These are phyloP conservation scores for Chrysanthemum makinoi DNA, from an alignment of 129 eudicot genomes.

Conservation along the genomic window DNA sequence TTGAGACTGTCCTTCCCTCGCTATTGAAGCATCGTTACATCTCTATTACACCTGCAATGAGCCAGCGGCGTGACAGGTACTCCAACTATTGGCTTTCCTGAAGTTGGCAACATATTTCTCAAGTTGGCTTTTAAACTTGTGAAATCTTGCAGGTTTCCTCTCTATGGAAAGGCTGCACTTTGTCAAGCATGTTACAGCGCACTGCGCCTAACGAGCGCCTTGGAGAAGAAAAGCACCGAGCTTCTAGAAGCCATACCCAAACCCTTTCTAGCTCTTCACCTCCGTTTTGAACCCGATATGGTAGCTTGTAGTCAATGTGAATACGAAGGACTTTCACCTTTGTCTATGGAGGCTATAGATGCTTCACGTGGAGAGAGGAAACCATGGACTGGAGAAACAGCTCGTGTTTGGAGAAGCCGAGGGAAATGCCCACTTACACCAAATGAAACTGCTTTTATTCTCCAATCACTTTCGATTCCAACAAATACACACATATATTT, in stretches of 20 bases:
- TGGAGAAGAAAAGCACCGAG: conserved; percentile 73
- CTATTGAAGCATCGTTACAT: conserved; percentile 81
- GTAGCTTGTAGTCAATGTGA: conserved; percentile 98
- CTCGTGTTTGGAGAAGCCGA: conserved; percentile 79
- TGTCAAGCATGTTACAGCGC: conserved; percentile 98
- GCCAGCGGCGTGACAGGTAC: conserved; percentile 98
- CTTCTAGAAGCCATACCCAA: conserved; percentile 91
- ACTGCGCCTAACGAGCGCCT: conserved; percentile 51
- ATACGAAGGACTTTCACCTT: conserved; percentile 58
- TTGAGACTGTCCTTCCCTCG: conserved; percentile 79
- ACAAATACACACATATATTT: conserved; percentile 73
- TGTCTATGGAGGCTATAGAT: conserved; percentile 67
- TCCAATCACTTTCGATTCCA: conserved; percentile 74
- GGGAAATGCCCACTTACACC: conserved; percentile 99
- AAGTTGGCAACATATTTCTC: conserved; percentile 1
- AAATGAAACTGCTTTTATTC: conserved; percentile 74
- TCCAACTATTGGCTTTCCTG: neutral
- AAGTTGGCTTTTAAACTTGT: neutral
- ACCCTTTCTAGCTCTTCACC: conserved; percentile 95
- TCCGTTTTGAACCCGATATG: conserved; percentile 99
- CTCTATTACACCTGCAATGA: conserved; percentile 95
- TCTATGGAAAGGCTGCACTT: conserved; percentile 86
- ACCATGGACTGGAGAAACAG: conserved; percentile 89
- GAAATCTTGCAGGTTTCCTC: conserved; percentile 66
- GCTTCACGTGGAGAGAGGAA: conserved; percentile 82